Percentiles rank a stretch among this genome's conserved stretches.
Conservation (phyloP, 306 rosid species). For the Sphenostylis stenocarpa region DNA sequence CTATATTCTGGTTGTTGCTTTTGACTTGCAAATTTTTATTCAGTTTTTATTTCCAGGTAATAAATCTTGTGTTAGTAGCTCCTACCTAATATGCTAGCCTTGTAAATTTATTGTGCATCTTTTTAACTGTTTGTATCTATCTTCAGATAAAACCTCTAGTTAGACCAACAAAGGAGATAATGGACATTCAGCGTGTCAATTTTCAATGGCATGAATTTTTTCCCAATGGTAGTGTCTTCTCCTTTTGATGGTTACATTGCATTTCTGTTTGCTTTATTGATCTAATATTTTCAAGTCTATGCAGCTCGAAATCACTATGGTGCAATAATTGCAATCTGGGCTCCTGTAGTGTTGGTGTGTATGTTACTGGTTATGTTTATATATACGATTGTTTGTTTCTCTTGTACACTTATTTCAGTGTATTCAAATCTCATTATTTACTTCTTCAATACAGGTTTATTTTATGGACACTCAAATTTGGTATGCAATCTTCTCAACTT, state of each 20-base stretch:
- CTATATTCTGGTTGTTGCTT: slow-evolving; percentile 87
- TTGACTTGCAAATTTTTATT: slow-evolving; percentile 70
- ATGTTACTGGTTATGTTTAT: slow-evolving; percentile 30
- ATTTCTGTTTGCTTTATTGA: slow-evolving; percentile 17
- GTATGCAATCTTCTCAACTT: slow-evolving; percentile 82
- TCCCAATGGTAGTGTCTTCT: slow-evolving; percentile 64
- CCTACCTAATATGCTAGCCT: slow-evolving; percentile 8
- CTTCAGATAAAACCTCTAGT: slow-evolving; percentile 87
- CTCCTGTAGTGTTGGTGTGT: slow-evolving; percentile 77
- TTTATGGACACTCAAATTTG: slow-evolving; percentile 98
- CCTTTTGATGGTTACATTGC: slow-evolving; percentile 17
- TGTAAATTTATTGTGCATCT: slow-evolving; percentile 30
- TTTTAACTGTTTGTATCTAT: slow-evolving; percentile 27
- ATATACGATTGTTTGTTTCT: slow-evolving; percentile 27
- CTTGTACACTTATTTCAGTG: slow-evolving; percentile 27
- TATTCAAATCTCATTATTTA: slow-evolving; percentile 31
- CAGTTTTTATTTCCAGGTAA: slow-evolving; percentile 86
- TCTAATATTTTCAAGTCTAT: slow-evolving; percentile 36
- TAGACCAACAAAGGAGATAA: slow-evolving; percentile 83
- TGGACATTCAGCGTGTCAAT: slow-evolving; percentile 66
- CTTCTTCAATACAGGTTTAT: slow-evolving; percentile 71
- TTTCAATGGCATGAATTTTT: slow-evolving; percentile 94
- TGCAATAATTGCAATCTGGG: slow-evolving; percentile 83
- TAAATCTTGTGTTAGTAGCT: slow-evolving; percentile 1
- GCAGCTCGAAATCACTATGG: slow-evolving; percentile 76